Percentiles rank a stretch among this genome's conserved stretches.
phyloP scores from a whole-genome alignment of 768 basidiomycete genomes.

The Pulveroboletus sp. region DNA sequence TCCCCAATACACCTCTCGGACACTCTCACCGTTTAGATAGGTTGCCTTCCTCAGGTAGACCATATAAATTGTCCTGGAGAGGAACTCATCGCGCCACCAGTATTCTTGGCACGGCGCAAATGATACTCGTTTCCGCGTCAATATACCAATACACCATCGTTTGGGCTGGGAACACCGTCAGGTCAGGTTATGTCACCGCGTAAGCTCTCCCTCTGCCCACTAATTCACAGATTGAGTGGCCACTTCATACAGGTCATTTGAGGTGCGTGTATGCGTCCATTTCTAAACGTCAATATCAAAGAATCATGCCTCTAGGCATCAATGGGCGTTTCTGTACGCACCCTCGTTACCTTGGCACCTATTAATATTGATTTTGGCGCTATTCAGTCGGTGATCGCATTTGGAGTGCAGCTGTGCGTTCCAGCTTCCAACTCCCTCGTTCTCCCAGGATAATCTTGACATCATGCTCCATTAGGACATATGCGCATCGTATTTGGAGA shows the following conservation, averaged over 20 bases:
- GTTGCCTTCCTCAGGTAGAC: conserved; percentile 29
- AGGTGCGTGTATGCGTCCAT: conserved; percentile 17
- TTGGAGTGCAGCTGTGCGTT: conserved; percentile 35
- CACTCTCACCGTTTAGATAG: conserved; percentile 8
- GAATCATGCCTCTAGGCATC: conserved; percentile 25
- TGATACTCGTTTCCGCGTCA: conserved; percentile 29
- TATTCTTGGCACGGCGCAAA: conserved; percentile 26
- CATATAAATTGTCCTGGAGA: not conserved
- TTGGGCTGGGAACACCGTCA: conserved; percentile 24
- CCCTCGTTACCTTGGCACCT: not conserved
- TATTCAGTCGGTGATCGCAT: conserved; percentile 33
- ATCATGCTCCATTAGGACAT: conserved; percentile 24
- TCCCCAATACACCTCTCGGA: not conserved
- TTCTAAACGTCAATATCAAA: not conserved
- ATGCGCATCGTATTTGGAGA: conserved; percentile 38
- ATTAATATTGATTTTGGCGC: not conserved
- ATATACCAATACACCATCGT: conserved; percentile 33
- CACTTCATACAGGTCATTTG: conserved; percentile 17
- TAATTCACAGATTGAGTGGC: not conserved
- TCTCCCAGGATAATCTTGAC: not conserved
- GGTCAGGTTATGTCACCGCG: conserved; percentile 28
- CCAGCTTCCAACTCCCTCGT: not conserved
- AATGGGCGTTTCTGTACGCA: conserved; percentile 32
- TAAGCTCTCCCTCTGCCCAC: conserved; percentile 5
- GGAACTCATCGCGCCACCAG: conserved; percentile 12